Base-by-base conservation (phyloP, 805 yeast species). In the Zygosaccharomyces bisporus region DNA sequence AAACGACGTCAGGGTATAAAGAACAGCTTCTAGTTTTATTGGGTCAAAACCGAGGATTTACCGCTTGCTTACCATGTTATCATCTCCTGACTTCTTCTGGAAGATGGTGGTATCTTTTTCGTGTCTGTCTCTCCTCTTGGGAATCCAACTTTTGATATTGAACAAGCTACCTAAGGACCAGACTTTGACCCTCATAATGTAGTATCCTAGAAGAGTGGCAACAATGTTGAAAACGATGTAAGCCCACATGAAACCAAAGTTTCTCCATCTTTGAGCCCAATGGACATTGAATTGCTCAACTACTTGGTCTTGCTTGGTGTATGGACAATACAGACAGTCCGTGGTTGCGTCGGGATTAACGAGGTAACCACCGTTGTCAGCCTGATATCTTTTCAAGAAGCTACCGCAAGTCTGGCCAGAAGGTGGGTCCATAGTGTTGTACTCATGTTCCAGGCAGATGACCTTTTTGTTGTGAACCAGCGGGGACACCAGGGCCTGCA, bases 301-400 rank as follows among this genome's bases (percentile, higher is more conserved):
- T 62, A 70, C 88, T 4, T 68, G 72, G 61, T 86, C 79, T 18
- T 91, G 85, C 16, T 62, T 54, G 10, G 66, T 53, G 55, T 76
- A 69, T 29, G 79, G 67, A 67, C 96, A 87, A 68, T 68, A 83
- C 7, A 65, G 51, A 68, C 95, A 87, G 10, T 56, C 46, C 1
- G 66, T 55, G 12, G 86, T 77, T 6, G 80, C 71, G 32, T 50
- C 42, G 4, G 70, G 61, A 45, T 72, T 58, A n/a, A 41, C 36
- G 18, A 79, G 47, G 56, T 77, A 77, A 20, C 84, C 84, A 24
- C 60, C 55, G 20, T 67, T 61, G 29, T 50, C 42, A 2, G 52
- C 45, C 19, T 74, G 57, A 54, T 65, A 71, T 4, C 52, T 47
- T 2, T 49, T 45, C 60, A 76, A 59, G 61, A 63, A 79, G 16